Conservation (phyloP, 2,329 filamentous ascomycete genomes). For the Thelonectria discophora region DNA sequence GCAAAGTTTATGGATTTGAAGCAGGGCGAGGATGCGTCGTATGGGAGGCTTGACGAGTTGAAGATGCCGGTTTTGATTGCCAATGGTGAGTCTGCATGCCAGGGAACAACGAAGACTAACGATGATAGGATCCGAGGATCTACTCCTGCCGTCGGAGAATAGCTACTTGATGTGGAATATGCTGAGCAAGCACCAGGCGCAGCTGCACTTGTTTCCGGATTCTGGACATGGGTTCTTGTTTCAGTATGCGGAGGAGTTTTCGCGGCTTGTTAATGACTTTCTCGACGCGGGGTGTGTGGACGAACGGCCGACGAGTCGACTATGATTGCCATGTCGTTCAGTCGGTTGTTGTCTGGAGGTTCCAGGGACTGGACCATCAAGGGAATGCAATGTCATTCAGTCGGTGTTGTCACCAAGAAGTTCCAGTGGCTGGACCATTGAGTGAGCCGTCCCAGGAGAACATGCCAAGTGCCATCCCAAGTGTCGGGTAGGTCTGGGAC, state of each 20-base stretch:
- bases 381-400: no score
- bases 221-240: conserved; percentile 50
- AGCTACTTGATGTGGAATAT: conserved; percentile 51
- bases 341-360: no score
- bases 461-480: no score
- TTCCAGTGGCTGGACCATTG: no score
- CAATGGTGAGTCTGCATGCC: conserved; percentile 45
- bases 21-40: conserved; percentile 45
- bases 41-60: conserved; percentile 46
- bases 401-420: no score
- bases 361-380: no score
- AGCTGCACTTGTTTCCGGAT: conserved; percentile 48
- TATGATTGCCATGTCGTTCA: background rate
- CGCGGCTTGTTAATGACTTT: conserved; percentile 46
- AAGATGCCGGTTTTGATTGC: conserved; percentile 49
- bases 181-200: conserved; percentile 43
- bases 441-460: no score
- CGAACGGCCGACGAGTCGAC: conserved; percentile 16
- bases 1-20: conserved; percentile 49
- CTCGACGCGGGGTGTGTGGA: conserved; percentile 27
- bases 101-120: background rate
- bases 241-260: conserved; percentile 46
- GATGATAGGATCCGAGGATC: conserved; percentile 44
- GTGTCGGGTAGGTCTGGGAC: no score
- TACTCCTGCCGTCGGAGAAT: conserved; percentile 49